Base-by-base conservation (phyloP, 371 early-diverging fungal species). In the Lichtheimia hyalospora region DNA sequence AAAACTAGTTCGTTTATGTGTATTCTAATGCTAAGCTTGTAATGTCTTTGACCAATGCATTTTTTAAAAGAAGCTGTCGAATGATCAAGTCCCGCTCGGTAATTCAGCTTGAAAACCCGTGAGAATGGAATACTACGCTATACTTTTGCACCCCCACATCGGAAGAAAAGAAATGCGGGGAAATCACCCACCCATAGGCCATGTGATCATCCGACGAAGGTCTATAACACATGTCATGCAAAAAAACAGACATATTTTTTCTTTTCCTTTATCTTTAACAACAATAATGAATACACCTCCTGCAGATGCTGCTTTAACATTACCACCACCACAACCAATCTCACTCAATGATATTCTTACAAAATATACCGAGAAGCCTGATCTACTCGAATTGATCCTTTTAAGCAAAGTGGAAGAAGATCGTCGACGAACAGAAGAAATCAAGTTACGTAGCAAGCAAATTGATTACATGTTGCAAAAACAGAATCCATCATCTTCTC, bases 361-460 rank as follows among this genome's bases (percentile, higher is more conserved):
- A 3, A 72, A 71, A 16, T 81, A 73, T 24, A 51, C 66, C 15
- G 46, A 58, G 7, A 70, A 75, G 52, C 81, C 81, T 18, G 81
- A 78, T n/a, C 68, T 81, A 10, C 62, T 81, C 2, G 70, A 77
- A 52, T 40, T 81, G 54, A 81, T 81, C 27, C 67, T 81, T 46
- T 58, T 70, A 5, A 73, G 76, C 59, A 81, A 77, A 62, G 75
- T 75, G 2, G 74, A 81, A 56, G 81, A 81, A 53, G 81, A 81
- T 52, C 67, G 70, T 41, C 78, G 81, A 43, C 69, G 69, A 62
- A 71, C 80, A 3, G 80, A 79, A 42, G 80, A 79, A 60, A 73
- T 76, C 1, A 68, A 68, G 42, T 63, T 77, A 54, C 72, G 74
- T 52, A 66, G 71, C 52, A 67, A 66, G 59, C 74, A 79, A 62